Evolutionary conservation across 148 eudicot genomes (phyloP), one percentile per base, ranked within the genome.

Genomic region (Beta vulgaris): DNA sequence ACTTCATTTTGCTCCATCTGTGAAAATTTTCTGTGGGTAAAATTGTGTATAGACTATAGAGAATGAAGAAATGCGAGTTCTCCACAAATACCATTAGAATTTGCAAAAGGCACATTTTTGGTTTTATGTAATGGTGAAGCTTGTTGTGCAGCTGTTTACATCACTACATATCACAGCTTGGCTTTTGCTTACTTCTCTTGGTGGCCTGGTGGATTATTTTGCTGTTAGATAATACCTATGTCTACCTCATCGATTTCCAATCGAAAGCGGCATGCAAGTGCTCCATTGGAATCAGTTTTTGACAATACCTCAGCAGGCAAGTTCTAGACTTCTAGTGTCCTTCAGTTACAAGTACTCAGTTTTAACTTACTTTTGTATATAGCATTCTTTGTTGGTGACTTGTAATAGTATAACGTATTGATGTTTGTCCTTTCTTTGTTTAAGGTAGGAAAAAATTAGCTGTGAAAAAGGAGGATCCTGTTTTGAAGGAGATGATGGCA

Each of bases 401-500:
- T 39, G 0, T 39, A 39, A 10, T 18, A 53, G 18, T 54, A 21
- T 4, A 14, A 35, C 3, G 31, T 42, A 49, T 8, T 73, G 26
- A 44, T 59, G 28, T 35, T 42, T 29, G 28, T 29, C 26, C 43
- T 73, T 44, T 40, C 16, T 54, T 54, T 40, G 68, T 26, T 42
- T 16, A 11, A 59, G 68, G 25, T 21, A 29, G 68, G 16, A 37
- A 57, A 40, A 61, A 61, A 31, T 46, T 16, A 39, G 18, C 75
- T 28, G 48, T 16, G 9, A 26, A 10, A 36, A 72, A 57, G 7
- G 29, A 42, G 14, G 46, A 39, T 13, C 29, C 59, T 44, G 67
- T 28, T 44, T 61, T 40, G 4, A 35, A 43, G 68, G 68, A 44
- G 40, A 40, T 73, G 68, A 53, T 73, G 21, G 31, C 57, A 28